phyloP scores from a whole-genome alignment of 495 filamentous ascomycete species.

The Podospora sp. region DNA sequence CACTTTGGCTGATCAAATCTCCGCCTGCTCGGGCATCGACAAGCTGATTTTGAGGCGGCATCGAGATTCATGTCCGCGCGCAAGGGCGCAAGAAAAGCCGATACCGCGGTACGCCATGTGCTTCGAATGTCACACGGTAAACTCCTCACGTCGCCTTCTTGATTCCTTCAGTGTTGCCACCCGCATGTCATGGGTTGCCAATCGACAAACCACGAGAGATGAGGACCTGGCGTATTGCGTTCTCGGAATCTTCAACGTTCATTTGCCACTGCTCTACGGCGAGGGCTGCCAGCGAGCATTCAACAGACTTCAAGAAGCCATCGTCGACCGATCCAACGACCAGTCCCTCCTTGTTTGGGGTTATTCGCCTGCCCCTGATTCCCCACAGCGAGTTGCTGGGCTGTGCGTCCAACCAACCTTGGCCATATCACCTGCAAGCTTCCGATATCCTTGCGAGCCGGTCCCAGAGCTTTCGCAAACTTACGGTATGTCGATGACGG shows the following conservation, averaged over 20 bases:
- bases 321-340: slow-evolving; percentile 3
- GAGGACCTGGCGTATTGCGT: slow-evolving; percentile 49
- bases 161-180: slow-evolving; percentile 12
- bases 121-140: background rate
- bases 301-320: slow-evolving; percentile 33
- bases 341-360: slow-evolving; percentile 7
- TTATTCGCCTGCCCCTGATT: background rate
- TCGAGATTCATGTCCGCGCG: background rate
- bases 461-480: background rate
- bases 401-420: background rate
- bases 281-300: slow-evolving; percentile 40
- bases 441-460: background rate
- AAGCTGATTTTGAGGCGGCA: background rate
- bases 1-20: background rate
- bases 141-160: background rate
- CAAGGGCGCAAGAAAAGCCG: background rate
- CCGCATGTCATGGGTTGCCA: slow-evolving; percentile 42
- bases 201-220: slow-evolving; percentile 31
- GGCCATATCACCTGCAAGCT: background rate
- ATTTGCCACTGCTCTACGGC: slow-evolving; percentile 48
- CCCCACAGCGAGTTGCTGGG: background rate
- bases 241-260: slow-evolving; percentile 45
- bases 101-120: background rate
- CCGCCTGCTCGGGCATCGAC: slow-evolving; percentile 1
- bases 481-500: background rate